phyloP scores from a whole-genome alignment of 1,139 yeast species.

The Sugiyamaella japonica region DNA sequence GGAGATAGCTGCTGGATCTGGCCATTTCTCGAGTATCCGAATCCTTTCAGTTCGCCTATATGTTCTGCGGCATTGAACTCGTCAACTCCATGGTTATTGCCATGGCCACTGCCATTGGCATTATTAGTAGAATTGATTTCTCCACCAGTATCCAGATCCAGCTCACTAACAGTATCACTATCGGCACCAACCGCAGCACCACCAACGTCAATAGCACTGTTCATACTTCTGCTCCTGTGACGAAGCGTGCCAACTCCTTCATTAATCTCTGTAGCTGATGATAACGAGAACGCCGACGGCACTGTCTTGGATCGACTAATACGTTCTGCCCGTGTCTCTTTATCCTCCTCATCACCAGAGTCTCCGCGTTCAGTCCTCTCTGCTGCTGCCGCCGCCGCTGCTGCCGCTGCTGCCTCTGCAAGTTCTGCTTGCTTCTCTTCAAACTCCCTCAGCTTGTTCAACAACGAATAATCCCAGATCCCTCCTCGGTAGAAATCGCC shows the following conservation, averaged over 20 bases:
- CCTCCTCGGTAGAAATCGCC: constrained; percentile 84
- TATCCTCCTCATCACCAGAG: background rate
- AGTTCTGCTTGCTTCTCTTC: constrained; percentile 3
- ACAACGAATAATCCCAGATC: constrained; percentile 61
- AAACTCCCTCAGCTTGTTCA: constrained; percentile 4
- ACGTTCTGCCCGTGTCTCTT: background rate
- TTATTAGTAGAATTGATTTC: background rate
- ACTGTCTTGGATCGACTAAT: constrained; percentile 7
- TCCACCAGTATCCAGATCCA: constrained; percentile 15
- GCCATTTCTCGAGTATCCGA: constrained; percentile 18
- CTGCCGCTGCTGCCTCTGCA: too few species aligned
- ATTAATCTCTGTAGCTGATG: constrained; percentile 18
- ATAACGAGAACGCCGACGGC: constrained; percentile 1
- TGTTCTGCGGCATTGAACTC: constrained; percentile 21
- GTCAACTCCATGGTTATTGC: background rate
- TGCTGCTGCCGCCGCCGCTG: too few species aligned
- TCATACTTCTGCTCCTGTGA: constrained; percentile 13
- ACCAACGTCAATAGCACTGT: background rate
- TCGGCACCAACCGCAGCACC: background rate
- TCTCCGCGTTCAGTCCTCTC: background rate
- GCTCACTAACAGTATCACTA: constrained; percentile 14
- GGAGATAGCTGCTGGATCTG: background rate
- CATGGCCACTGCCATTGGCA: background rate
- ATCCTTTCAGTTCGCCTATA: constrained; percentile 28
- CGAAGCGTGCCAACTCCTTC: constrained; percentile 17